phyloP scores from a whole-genome alignment of 768 basidiomycete species.

The Mycena amicta region DNA sequence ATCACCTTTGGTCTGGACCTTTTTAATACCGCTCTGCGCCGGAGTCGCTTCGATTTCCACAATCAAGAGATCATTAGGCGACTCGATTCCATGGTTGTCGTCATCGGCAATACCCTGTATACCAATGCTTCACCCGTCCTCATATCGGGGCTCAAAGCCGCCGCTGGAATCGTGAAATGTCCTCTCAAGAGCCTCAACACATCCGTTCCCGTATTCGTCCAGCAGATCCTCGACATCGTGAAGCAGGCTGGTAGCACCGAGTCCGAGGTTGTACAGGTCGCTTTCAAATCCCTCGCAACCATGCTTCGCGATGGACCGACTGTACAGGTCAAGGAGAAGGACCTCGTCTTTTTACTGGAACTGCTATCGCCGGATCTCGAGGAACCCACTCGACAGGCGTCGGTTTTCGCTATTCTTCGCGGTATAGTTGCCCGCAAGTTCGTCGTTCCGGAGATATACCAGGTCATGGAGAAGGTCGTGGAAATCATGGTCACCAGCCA shows the following conservation, averaged over 20 bases:
- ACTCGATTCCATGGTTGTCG: slow-evolving; percentile 81
- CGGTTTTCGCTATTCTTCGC: slow-evolving; percentile 86
- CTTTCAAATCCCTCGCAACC: slow-evolving; percentile 81
- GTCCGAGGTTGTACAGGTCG: slow-evolving; percentile 86
- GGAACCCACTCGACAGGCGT: slow-evolving; percentile 80
- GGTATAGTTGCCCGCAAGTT: slow-evolving; percentile 91
- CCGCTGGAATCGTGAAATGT: slow-evolving; percentile 79
- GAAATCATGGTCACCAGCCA: slow-evolving; percentile 94
- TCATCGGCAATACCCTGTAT: slow-evolving; percentile 92
- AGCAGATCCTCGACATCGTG: slow-evolving; percentile 82
- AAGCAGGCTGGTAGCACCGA: slow-evolving; percentile 84
- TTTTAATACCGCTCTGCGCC: slow-evolving; percentile 83
- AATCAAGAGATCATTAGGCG: slow-evolving; percentile 76
- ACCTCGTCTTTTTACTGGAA: slow-evolving; percentile 84
- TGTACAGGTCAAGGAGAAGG: slow-evolving; percentile 85
- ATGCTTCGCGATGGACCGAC: slow-evolving; percentile 88
- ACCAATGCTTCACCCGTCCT: slow-evolving; percentile 78
- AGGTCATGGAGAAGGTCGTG: slow-evolving; percentile 91
- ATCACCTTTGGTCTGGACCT: slow-evolving; percentile 91
- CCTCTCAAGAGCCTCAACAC: slow-evolving; percentile 75
- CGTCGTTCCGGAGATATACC: slow-evolving; percentile 95
- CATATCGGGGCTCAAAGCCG: slow-evolving; percentile 73
- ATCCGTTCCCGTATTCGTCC: slow-evolving; percentile 80
- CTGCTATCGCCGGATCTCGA: slow-evolving; percentile 89
- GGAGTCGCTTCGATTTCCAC: slow-evolving; percentile 84